phyloP scores from a whole-genome alignment of 2,329 filamentous ascomycete genomes.

The Pseudogymnoascus verrucosus region DNA sequence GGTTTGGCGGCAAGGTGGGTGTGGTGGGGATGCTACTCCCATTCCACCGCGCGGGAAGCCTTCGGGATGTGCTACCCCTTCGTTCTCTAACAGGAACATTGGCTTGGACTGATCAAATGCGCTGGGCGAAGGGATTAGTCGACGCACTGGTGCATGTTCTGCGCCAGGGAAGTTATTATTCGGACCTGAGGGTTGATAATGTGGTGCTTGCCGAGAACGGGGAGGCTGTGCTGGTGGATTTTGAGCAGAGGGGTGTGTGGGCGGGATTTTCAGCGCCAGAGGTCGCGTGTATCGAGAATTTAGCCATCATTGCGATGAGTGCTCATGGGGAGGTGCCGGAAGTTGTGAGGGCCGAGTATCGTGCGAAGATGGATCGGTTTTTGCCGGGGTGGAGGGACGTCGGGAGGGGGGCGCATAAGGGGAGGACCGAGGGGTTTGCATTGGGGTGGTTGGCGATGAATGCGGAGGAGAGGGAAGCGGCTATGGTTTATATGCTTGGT shows the following conservation, averaged over 20 bases:
- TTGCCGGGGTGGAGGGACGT: not conserved
- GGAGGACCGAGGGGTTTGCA: not conserved
- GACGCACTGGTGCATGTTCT: not conserved
- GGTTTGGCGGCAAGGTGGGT: conserved; percentile 47
- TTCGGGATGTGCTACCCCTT: conserved; percentile 47
- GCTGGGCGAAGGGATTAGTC: not conserved
- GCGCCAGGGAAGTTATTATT: not conserved
- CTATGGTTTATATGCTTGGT: conserved; percentile 11
- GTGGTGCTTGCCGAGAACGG: conserved; percentile 22
- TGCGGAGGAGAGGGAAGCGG: not conserved
- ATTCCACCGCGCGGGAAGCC: conserved; percentile 45
- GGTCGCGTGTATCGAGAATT: conserved; percentile 45
- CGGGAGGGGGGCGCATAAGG: not conserved
- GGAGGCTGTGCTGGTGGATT: conserved; percentile 50
- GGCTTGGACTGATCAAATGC: not conserved
- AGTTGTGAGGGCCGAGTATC: not conserved
- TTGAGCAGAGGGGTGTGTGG: conserved; percentile 57
- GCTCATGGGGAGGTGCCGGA: not conserved
- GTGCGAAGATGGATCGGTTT: not conserved
- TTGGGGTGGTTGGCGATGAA: not conserved
- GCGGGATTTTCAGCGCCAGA: conserved; percentile 54
- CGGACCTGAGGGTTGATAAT: not conserved
- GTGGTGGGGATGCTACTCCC: conserved; percentile 50
- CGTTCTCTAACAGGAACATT: conserved; percentile 9
- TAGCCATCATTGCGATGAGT: not conserved